Base-by-base conservation (phyloP, 2,329 filamentous ascomycete species). In the Sarocladium brachiariae region DNA sequence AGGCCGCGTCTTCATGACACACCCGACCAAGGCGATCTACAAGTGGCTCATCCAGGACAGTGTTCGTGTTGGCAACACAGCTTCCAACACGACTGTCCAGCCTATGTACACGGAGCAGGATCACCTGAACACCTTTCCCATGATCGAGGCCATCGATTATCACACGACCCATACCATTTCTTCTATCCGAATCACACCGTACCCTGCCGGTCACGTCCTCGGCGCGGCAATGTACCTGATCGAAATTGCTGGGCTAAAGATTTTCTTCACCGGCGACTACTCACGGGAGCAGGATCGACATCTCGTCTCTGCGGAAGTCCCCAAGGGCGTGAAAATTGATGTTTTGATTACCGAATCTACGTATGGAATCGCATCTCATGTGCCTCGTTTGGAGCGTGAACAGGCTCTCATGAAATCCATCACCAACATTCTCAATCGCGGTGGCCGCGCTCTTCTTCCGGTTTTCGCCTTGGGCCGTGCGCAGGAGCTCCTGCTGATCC, bases 1-100 rank as follows among this genome's bases (percentile, higher is more conserved):
- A 57, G 93, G 93, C 46, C 84, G 91, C 19, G 92, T 97, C 54
- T 97, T 96, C 73, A 99, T 97, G 92, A 99, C 93, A 49, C 93
- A 99, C 73, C 90, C 93, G 2, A 99, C 93, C 43, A 97, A 99
- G 69, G 93, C 93, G 60, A 99, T 99, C 65, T 99, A 99, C 79
- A 97, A 97, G 71, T 97, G 93, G 92, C 82, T 97, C 49, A 96
- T 97, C 55, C 90, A 96, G 68, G 93, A 99, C 69, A 95, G 90
- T 58, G 89, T 99, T 39, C 85, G 93, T 53, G 91, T 99, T 25
- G 86, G 86, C 64, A 87, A 83, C 62, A 83, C 79, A 4, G 82
- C 80, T 2, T 81, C 80, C 9, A 80, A 81, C 56, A 71, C 75
- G 50, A 76, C 74, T 0, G 76, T 87, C 61, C 78, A 93, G 75